Base-by-base conservation (phyloP, 2,329 filamentous ascomycete genomes). In the Ambrosiella beaveri region DNA sequence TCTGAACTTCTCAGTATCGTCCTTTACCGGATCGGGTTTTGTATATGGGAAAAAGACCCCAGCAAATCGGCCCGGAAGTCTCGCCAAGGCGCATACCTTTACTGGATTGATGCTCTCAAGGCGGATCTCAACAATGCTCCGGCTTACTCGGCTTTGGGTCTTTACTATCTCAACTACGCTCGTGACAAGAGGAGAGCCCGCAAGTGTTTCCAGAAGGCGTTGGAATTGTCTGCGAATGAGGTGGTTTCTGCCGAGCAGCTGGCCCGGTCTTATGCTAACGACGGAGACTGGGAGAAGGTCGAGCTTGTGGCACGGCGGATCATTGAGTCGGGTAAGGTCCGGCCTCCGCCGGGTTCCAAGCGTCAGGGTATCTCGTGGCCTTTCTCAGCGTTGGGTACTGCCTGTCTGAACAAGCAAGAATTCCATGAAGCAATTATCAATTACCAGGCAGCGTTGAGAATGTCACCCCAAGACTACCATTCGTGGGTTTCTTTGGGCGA, bases 401-500 rank as follows among this genome's bases (percentile, higher is more conserved):
- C 95, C 1, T 88, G 97, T 68, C 79, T 97, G 67, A 96, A 95
- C 71, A 93, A 88, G 67, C 88, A 94, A 67, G 88, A 95, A 61
- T 97, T 91, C 64, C 75, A 83, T 63, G 86, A 88, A 66, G 89
- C 89, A 40, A 89, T 97, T 57, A 83, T 91, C 7, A 95, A 88
- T 0, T 98, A 97, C 68, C 86, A 97, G 65, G 82, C 88, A 1
- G 90, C 93, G 9, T 74, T 98, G 39, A 79, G 91, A 57, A 86
- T 95, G 53, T 80, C 82, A 1, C 88, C 90, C 0, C 75, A 84
- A 47, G 88, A 97, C 68, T 97, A 97, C 66, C 86, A 98, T 70
- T 95, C 88, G 0, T 98, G 91, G 81, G 86, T 98, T 27, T 93
- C 93, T 0, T 76, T 98, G 1, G 93, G 91, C n/a, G 93, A 98